Evolutionary conservation across 176 grass and related monocot species (phyloP), one percentile per base, ranked within the genome.

Genomic region (Elymus sibiricus): DNA sequence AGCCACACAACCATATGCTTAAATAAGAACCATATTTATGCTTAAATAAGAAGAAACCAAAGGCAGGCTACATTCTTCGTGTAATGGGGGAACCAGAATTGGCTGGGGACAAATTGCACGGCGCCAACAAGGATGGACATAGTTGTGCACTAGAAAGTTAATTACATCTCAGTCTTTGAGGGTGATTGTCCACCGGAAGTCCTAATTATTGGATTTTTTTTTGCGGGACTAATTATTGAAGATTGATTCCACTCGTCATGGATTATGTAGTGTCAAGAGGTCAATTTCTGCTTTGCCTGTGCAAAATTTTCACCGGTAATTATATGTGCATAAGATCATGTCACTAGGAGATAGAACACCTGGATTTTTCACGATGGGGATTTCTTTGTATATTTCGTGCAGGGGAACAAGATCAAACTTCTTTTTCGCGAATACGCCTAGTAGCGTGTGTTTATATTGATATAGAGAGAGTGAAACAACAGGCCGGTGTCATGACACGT

Each of bases 101-200:
- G 47, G 83, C 68, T 40, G 7, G 8, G 29, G 21, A 5, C 60
- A 9, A 81, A 37, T 46, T 13, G 26, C 1, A 3, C 1, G 32
- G 7, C 3, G 43, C 58, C 82, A 89, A 17, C 87, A 56, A 5
- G 46, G 82, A 67, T 10, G 17, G 69, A 35, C 44, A 3, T 22
- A 58, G 60, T 35, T 60, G 4, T 27, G 66, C 31, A 26, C 76
- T 39, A 11, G 7, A 37, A 56, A 16, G 9, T 62, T 11, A 62
- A 62, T 11, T 74, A 26, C 11, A 24, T 70, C 22, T 77, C 1
- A 1, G 66, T 42, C 32, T 27, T 2, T 11, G 58, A 35, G 31
- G 47, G 61, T 82, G n/a, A 55, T 40, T 61, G 63, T 55, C 51
- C 38, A 55, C 63, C 84, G 79, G 78, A 90, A 83, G 88, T 49